These are phyloP conservation scores for Exophiala xenobiotica DNA, from an alignment of 2,329 filamentous ascomycete genomes.

Conservation along the genomic window DNA sequence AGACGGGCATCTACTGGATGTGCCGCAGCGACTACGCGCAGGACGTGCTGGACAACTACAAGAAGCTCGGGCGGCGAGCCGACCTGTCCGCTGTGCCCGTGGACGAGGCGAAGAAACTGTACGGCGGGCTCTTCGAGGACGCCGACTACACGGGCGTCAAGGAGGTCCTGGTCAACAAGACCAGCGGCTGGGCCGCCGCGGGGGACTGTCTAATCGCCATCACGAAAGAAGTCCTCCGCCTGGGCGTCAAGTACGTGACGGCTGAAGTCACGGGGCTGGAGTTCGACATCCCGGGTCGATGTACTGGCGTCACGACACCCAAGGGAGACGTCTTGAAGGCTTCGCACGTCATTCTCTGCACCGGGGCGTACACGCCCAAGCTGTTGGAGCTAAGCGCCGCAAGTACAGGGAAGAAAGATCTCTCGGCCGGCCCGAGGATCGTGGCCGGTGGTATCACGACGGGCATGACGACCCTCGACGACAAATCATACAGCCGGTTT, in stretches of 20 bases:
- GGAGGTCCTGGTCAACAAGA: conserved; percentile 61
- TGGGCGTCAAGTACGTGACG: conserved; percentile 60
- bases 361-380: conserved; percentile 38
- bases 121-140: conserved; percentile 59
- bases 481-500: conserved; percentile 39
- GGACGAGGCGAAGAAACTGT: conserved; percentile 55
- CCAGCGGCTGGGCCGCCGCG: conserved; percentile 64
- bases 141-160: conserved; percentile 61
- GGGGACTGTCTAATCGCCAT: conserved; percentile 57
- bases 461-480: conserved; percentile 48
- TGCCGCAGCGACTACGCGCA: conserved; percentile 49
- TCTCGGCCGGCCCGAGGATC: conserved; percentile 53
- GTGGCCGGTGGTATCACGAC: conserved; percentile 49
- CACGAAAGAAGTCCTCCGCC: conserved; percentile 52
- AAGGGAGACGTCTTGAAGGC: conserved; percentile 32
- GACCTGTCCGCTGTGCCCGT: conserved; percentile 50
- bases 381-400: conserved; percentile 48
- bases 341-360: conserved; percentile 33
- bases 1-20: conserved; percentile 53
- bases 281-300: conserved; percentile 48
- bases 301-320: conserved; percentile 34
- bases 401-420: conserved; percentile 34
- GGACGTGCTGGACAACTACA: conserved; percentile 52
- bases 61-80: conserved; percentile 48
- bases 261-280: conserved; percentile 52